Evolutionary conservation across 1,284 basidiomycete genomes (phyloP).

Genomic region (Gymnopus androsaceus): DNA sequence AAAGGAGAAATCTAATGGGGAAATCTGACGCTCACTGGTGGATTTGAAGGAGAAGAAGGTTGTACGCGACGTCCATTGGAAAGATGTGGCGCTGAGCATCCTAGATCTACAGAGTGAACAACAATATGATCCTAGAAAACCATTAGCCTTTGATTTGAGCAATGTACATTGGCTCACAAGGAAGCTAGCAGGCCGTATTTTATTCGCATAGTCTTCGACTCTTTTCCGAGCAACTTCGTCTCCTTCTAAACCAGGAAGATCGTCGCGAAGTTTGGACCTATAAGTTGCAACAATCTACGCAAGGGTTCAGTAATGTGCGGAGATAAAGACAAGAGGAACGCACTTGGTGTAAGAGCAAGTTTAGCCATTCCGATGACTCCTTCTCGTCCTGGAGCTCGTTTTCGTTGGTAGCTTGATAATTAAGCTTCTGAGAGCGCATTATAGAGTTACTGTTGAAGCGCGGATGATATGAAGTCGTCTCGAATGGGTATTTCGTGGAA

Average conservation of each 20-base stretch:
- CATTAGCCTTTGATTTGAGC: slow-evolving; percentile 6
- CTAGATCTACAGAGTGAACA: slow-evolving; percentile 74
- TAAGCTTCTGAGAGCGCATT: slow-evolving; percentile 34
- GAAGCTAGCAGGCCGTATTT: slow-evolving; percentile 65
- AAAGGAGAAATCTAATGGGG: not conserved
- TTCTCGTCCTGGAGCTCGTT: slow-evolving; percentile 25
- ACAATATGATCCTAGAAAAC: slow-evolving; percentile 66
- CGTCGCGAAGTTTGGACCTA: slow-evolving; percentile 67
- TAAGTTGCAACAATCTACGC: slow-evolving; percentile 69
- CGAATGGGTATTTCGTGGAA: slow-evolving; percentile 55
- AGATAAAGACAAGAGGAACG: slow-evolving; percentile 11
- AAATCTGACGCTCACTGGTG: slow-evolving; percentile 10
- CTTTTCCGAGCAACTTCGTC: slow-evolving; percentile 70
- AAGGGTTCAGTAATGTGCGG: slow-evolving; percentile 3
- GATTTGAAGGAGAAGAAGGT: slow-evolving; percentile 9
- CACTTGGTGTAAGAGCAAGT: slow-evolving; percentile 68
- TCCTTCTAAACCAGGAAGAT: slow-evolving; percentile 61
- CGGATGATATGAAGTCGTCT: slow-evolving; percentile 59
- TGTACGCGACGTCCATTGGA: slow-evolving; percentile 54
- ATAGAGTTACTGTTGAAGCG: slow-evolving; percentile 47
- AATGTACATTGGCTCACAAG: slow-evolving; percentile 50
- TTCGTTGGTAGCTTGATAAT: slow-evolving; percentile 28
- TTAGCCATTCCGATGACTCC: slow-evolving; percentile 80
- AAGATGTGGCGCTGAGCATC: slow-evolving; percentile 66
- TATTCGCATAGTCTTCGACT: slow-evolving; percentile 73